Evolutionary conservation across 2,329 filamentous ascomycete genomes (phyloP).

Genomic region (Orbilia oligospora): DNA sequence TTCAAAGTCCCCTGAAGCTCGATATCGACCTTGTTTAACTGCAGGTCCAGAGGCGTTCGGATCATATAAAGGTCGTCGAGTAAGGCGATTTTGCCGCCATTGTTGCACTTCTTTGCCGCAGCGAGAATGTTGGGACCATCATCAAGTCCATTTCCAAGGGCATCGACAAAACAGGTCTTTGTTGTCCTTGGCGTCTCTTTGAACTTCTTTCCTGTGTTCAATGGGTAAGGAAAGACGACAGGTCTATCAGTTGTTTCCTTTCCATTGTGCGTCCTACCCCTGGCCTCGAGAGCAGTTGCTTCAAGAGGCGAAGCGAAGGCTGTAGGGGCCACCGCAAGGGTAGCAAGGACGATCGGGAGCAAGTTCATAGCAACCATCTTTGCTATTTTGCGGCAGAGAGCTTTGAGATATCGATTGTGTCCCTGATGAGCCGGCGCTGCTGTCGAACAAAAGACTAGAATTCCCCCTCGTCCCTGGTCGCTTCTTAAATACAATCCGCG

Average conservation of each 20-base stretch:
- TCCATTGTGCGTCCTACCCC: slow-evolving; percentile 46
- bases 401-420: not conserved
- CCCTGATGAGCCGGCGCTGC: slow-evolving; percentile 19
- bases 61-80: slow-evolving; percentile 74
- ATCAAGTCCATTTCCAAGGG: slow-evolving; percentile 65
- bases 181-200: slow-evolving; percentile 29
- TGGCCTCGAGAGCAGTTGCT: slow-evolving; percentile 23
- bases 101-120: slow-evolving; percentile 74
- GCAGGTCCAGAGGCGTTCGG: slow-evolving; percentile 76
- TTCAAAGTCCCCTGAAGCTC: slow-evolving; percentile 67
- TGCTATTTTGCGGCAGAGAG: slow-evolving; percentile 1
- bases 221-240: slow-evolving; percentile 41
- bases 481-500: slow-evolving; percentile 44
- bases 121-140: slow-evolving; percentile 72
- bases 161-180: slow-evolving; percentile 51
- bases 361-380: slow-evolving; percentile 41
- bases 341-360: slow-evolving; percentile 33
- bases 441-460: slow-evolving; percentile 14
- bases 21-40: slow-evolving; percentile 76
- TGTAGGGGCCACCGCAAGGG: slow-evolving; percentile 37
- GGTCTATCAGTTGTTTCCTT: slow-evolving; percentile 48
- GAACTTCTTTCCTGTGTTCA: slow-evolving; percentile 48
- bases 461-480: not conserved
- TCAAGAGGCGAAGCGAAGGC: slow-evolving; percentile 43
- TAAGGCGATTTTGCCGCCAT: slow-evolving; percentile 76